Evolutionary conservation across 164 flowering plant genomes (phyloP), one percentile per base, ranked within the genome.

Genomic region (Chimonanthus salicifolius): DNA sequence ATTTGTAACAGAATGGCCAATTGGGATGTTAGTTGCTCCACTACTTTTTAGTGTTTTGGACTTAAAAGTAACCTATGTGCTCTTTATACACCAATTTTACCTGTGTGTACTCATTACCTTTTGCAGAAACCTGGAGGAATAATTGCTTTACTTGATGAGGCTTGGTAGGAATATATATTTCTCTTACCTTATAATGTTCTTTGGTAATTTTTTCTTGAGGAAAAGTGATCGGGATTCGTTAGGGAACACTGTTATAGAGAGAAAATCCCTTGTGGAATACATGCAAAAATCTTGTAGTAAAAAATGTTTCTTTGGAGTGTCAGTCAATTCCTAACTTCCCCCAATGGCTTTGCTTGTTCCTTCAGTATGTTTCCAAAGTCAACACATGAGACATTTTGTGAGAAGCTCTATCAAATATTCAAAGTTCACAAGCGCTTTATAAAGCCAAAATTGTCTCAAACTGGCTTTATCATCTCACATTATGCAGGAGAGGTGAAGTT

Each of bases 361-460:
- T 81, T 69, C 95, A 94, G 98, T 74, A 91, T 94, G 98, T 90
- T 94, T 78, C 98, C 98, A 58, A 94, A 89, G 82, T 89, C 98
- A 71, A 94, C 94, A 75, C 89, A 85, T 82, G 98, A 90, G 81
- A 94, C 97, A 49, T 92, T 94, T 79, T 74, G 89, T 64, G 84
- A 90, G 79, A 94, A 91, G 88, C 92, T 94, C 67, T 94, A 90
- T 74, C 92, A 89, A 84, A 91, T 92, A 49, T 94, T 87, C 78
- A 90, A 85, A 78, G 72, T 54, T 72, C 86, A 91, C 82, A 91
- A 89, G 64, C 92, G 98, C 58, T 94, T 94, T 76, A 64, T 87
- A 70, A 94, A 89, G 84, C 94, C 98, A 80, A 94, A 94, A 78
- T 74, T 92, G 79, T 79, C 96, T 5, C 92, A 89, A 33, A 83